phyloP scores from a whole-genome alignment of 768 basidiomycete genomes.

The Mycena galericulata region DNA sequence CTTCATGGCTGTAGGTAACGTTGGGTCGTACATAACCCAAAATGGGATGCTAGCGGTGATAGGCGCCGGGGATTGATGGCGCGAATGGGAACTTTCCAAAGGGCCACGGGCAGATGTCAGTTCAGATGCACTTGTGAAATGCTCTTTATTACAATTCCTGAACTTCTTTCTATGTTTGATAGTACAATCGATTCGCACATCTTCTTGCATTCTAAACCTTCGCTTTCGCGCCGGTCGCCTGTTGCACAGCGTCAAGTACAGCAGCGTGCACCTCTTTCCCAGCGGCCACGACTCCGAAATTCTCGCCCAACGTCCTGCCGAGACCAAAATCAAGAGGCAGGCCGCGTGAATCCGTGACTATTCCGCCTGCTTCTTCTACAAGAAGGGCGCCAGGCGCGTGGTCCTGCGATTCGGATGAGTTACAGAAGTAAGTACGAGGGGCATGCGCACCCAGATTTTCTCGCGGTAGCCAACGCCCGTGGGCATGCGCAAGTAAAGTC shows the following conservation, averaged over 20 bases:
- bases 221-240: conserved; percentile 56
- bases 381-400: conserved; percentile 91
- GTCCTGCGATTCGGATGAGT: conserved; percentile 62
- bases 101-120: too few relatives aligned
- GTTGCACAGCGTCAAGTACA: conserved; percentile 81
- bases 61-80: too few relatives aligned
- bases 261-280: conserved; percentile 75
- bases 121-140: too few relatives aligned
- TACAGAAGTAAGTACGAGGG: background rate
- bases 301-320: conserved; percentile 87
- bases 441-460: conserved; percentile 89
- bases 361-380: conserved; percentile 89
- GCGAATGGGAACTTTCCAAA: too few relatives aligned
- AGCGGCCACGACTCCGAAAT: conserved; percentile 89
- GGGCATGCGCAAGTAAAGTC: conserved; percentile 84
- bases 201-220: conserved; percentile 9
- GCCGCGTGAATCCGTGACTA: conserved; percentile 89
- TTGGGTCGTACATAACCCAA: too few relatives aligned
- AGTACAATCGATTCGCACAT: background rate
- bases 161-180: background rate
- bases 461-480: conserved; percentile 84
- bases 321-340: conserved; percentile 84
- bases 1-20: too few relatives aligned
- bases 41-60: too few relatives aligned
- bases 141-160: background rate